These are phyloP conservation scores for Litchi chinensis DNA, from an alignment of 345 rosid species.

Conservation along the genomic window DNA sequence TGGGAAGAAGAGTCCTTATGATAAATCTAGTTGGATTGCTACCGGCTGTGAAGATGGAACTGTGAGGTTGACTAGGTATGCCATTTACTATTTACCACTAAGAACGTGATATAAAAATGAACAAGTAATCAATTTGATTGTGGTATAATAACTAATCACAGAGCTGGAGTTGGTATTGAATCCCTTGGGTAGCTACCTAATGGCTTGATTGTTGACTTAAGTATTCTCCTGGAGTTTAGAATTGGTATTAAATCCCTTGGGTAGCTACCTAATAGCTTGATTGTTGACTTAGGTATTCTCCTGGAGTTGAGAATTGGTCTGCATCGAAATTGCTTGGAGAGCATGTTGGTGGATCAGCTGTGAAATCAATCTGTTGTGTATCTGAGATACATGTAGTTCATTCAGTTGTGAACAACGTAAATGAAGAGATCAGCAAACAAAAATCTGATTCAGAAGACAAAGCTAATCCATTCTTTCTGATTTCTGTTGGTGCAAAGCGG, in stretches of 20 bases:
- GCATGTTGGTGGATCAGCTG: slow-evolving; percentile 98
- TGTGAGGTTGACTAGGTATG: slow-evolving; percentile 89
- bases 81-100: slow-evolving; percentile 14
- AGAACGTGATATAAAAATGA: slow-evolving; percentile 8
- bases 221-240: slow-evolving; percentile 56
- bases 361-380: slow-evolving; percentile 81
- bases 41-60: slow-evolving; percentile 99
- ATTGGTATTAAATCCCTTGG: no score
- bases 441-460: slow-evolving; percentile 31
- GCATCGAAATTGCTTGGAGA: slow-evolving; percentile 87
- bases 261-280: slow-evolving; percentile 15
- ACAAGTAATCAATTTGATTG: slow-evolving; percentile 2
- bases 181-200: not conserved
- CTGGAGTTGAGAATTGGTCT: slow-evolving; percentile 62
- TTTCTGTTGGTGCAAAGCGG: slow-evolving; percentile 94
- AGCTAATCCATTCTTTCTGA: slow-evolving; percentile 59
- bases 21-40: slow-evolving; percentile 74
- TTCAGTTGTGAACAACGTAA: slow-evolving; percentile 31
- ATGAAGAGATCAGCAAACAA: slow-evolving; percentile 26
- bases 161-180: slow-evolving; percentile 9
- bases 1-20: slow-evolving; percentile 33
- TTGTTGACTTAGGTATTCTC: slow-evolving; percentile 53
- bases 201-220: slow-evolving; percentile 31
- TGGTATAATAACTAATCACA: not conserved
- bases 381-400: slow-evolving; percentile 50